Evolutionary conservation across 805 yeast species (phyloP).

Genomic region (Suhomyces sp.): DNA sequence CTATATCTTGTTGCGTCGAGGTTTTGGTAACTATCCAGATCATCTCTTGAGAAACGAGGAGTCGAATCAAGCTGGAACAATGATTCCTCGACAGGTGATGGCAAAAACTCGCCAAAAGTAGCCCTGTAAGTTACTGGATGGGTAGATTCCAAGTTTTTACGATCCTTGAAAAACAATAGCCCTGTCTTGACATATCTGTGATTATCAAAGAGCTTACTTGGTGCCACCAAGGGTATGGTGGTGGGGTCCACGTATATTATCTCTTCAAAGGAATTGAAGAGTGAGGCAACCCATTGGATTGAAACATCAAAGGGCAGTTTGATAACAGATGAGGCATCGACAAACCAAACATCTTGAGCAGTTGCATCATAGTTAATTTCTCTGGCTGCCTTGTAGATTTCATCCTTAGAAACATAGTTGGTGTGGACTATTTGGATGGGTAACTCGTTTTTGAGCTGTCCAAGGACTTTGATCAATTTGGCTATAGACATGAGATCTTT

Average conservation of each 20-base stretch:
- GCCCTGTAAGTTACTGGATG: too few species aligned
- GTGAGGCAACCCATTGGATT: slow-evolving; percentile 10
- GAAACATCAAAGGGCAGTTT: neutral
- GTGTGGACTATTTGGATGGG: slow-evolving; percentile 14
- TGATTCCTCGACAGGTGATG: neutral
- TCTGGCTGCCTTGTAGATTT: neutral
- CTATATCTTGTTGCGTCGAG: neutral
- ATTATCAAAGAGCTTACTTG: slow-evolving; percentile 7
- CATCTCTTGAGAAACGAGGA: too few species aligned
- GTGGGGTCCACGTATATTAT: slow-evolving; percentile 10
- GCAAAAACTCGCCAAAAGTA: slow-evolving; percentile 2
- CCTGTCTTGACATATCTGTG: slow-evolving; percentile 17
- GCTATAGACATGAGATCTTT: neutral
- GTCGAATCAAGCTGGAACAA: neutral
- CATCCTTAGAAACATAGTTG: neutral
- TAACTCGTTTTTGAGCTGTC: slow-evolving; percentile 8
- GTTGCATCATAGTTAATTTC: neutral
- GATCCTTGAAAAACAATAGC: slow-evolving; percentile 25
- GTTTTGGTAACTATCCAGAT: too few species aligned
- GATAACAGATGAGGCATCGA: slow-evolving; percentile 4
- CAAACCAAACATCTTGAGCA: slow-evolving; percentile 4
- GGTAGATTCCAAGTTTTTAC: slow-evolving; percentile 11
- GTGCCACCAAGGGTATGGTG: slow-evolving; percentile 10
- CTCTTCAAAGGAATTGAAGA: slow-evolving; percentile 11
- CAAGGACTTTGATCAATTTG: slow-evolving; percentile 8